A percentile compares a stretch with the other conserved stretches of the same genome.
Conservation (phyloP, 169 alveolate genomes). For the Amoebophrya sp. region DNA sequence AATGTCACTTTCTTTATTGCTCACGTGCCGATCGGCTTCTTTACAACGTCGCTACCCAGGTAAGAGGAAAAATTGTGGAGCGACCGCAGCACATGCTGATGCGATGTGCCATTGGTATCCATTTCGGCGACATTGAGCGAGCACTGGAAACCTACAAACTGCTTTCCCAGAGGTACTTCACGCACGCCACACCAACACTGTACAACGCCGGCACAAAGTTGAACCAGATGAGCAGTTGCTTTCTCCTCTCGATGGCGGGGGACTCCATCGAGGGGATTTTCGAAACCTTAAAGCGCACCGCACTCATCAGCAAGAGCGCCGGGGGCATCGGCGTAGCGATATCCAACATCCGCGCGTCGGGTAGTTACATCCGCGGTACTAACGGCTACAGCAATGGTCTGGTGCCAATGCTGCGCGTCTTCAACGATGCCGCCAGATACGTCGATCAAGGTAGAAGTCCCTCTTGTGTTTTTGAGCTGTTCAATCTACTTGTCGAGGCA, state of each 20-base stretch:
- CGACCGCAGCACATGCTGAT: slow-evolving; percentile 96
- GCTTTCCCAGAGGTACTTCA: slow-evolving; percentile 66
- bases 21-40: no score
- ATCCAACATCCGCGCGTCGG: slow-evolving; percentile 87
- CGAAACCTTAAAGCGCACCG: slow-evolving; percentile 81
- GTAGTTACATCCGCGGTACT: slow-evolving; percentile 94
- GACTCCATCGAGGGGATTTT: slow-evolving; percentile 97
- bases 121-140: slow-evolving; percentile 58
- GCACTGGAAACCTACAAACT: slow-evolving; percentile 44
- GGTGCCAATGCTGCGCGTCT: slow-evolving; percentile 95
- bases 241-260: slow-evolving; percentile 76
- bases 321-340: slow-evolving; percentile 98
- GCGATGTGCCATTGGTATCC: slow-evolving; percentile 97
- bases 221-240: slow-evolving; percentile 64
- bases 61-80: slow-evolving; percentile 85
- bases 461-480: no score
- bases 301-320: slow-evolving; percentile 93
- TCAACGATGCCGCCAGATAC: slow-evolving; percentile 62
- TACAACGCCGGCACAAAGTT: slow-evolving; percentile 72
- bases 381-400: slow-evolving; percentile 96
- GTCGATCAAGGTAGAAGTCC: slow-evolving; percentile 63
- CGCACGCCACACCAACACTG: slow-evolving; percentile 99
- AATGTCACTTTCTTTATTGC: no score
- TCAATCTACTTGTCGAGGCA: no score
- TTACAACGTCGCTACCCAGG: slow-evolving; percentile 25